Conservation (phyloP, 371 early-diverging fungal species). For the Umbelopsis sp. region DNA sequence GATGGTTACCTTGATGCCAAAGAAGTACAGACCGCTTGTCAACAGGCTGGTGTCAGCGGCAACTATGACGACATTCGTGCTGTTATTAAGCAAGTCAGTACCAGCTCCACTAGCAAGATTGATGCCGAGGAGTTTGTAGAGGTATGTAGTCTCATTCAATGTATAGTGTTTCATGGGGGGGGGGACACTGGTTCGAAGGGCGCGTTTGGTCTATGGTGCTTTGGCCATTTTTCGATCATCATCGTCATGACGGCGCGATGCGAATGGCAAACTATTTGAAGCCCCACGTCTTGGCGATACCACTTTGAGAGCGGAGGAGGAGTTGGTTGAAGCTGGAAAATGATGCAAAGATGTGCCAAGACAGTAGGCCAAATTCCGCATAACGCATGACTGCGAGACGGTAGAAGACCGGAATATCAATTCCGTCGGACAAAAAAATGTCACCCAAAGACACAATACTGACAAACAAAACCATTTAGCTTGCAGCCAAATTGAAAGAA, state of each 20-base stretch:
- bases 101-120: slow-evolving; percentile 73
- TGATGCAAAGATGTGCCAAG: background rate
- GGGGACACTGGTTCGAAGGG: too few relatives aligned
- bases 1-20: slow-evolving; percentile 79
- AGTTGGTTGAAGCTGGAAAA: too few relatives aligned
- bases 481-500: slow-evolving; percentile 67
- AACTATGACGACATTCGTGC: slow-evolving; percentile 80
- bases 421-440: slow-evolving; percentile 11
- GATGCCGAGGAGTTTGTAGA: slow-evolving; percentile 87
- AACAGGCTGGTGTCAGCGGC: slow-evolving; percentile 70
- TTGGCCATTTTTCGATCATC: too few relatives aligned
- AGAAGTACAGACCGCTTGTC: slow-evolving; percentile 71
- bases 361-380: background rate
- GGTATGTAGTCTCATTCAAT: slow-evolving; percentile 40
- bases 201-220: too few relatives aligned
- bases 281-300: too few relatives aligned
- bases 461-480: slow-evolving; percentile 33
- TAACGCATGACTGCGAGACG: background rate
- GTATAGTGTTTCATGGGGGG: too few relatives aligned
- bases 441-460: background rate
- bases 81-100: slow-evolving; percentile 72
- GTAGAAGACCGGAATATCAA: slow-evolving; percentile 5
- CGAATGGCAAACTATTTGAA: too few relatives aligned
- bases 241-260: too few relatives aligned
- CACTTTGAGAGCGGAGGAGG: too few relatives aligned